These are phyloP conservation scores for Cocos nucifera DNA, from an alignment of 176 grass and related monocot genomes.

Conservation along the genomic window DNA sequence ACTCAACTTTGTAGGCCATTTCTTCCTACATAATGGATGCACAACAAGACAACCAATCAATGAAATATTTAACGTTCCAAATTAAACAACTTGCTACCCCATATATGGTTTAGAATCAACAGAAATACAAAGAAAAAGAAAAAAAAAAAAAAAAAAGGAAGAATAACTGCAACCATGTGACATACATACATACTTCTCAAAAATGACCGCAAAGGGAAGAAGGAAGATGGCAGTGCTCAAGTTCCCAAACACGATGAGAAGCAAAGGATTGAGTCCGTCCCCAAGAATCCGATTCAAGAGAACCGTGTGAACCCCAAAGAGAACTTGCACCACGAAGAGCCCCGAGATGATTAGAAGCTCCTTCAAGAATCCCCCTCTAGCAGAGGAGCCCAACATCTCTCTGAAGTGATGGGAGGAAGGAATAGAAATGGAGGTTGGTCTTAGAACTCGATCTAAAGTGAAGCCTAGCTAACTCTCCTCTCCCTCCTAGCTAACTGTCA, in stretches of 20 bases:
- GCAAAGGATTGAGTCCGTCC: conserved; percentile 31
- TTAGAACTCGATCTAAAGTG: no score
- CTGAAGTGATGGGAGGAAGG: no score
- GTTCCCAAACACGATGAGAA: conserved; percentile 38
- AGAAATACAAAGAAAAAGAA: no score
- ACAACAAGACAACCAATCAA: background rate
- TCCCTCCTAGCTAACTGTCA: no score
- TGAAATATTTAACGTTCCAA: no score
- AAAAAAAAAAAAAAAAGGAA: no score
- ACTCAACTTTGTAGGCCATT: conserved; percentile 31
- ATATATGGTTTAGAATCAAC: no score
- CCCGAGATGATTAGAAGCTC: conserved; percentile 30
- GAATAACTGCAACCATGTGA: no score
- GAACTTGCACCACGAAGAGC: conserved; percentile 35
- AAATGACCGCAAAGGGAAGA: conserved; percentile 31
- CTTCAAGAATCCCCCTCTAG: conserved; percentile 1
- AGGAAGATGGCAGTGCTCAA: conserved; percentile 24
- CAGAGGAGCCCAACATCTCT: no score
- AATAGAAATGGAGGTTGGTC: no score
- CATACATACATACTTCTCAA: conserved; percentile 25
- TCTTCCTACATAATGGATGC: conserved; percentile 26
- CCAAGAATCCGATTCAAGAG: conserved; percentile 36
- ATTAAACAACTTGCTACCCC: no score
- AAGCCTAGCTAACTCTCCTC: no score
- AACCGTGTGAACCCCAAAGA: conserved; percentile 37